A percentile compares a stretch with the other conserved stretches of the same genome.
phyloP scores from a whole-genome alignment of 2,329 filamentous ascomycete species.

The Claviceps cyperi region DNA sequence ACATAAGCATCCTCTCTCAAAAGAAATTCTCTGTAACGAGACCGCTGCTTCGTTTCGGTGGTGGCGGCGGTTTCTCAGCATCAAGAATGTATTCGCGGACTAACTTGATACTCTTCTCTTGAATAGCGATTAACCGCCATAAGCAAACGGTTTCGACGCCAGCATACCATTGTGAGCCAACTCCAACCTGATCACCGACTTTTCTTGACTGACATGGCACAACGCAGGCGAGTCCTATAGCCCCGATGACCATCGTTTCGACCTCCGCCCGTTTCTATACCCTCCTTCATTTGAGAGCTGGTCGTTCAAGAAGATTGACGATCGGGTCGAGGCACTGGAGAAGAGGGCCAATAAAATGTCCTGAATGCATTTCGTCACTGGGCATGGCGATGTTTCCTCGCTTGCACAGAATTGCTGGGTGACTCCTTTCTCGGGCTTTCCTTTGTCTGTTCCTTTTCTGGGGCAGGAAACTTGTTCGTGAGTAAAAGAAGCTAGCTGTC shows the following conservation, averaged over 20 bases:
- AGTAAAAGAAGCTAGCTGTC: too few species aligned
- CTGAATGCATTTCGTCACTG: neutral
- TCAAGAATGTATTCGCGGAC: neutral
- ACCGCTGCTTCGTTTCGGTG: neutral
- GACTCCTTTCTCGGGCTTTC: too few species aligned
- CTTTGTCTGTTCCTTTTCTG: too few species aligned
- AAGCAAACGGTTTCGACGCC: slow-evolving; percentile 1
- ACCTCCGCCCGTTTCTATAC: slow-evolving; percentile 14
- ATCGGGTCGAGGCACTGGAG: slow-evolving; percentile 20
- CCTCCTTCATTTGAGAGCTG: slow-evolving; percentile 20
- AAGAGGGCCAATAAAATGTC: slow-evolving; percentile 6
- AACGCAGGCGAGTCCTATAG: neutral
- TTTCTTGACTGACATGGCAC: neutral
- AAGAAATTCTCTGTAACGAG: too few species aligned
- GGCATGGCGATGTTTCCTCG: too few species aligned
- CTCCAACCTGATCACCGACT: neutral
- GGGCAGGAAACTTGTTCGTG: too few species aligned
- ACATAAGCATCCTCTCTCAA: neutral
- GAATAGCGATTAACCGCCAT: slow-evolving; percentile 4
- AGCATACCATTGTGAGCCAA: neutral
- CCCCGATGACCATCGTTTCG: slow-evolving; percentile 4
- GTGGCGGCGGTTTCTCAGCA: neutral
- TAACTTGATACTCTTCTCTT: neutral
- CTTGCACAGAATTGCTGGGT: too few species aligned
- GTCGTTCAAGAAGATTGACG: slow-evolving; percentile 26